phyloP scores from a whole-genome alignment of 2,329 filamentous ascomycete genomes.

The Alternaria sp. region DNA sequence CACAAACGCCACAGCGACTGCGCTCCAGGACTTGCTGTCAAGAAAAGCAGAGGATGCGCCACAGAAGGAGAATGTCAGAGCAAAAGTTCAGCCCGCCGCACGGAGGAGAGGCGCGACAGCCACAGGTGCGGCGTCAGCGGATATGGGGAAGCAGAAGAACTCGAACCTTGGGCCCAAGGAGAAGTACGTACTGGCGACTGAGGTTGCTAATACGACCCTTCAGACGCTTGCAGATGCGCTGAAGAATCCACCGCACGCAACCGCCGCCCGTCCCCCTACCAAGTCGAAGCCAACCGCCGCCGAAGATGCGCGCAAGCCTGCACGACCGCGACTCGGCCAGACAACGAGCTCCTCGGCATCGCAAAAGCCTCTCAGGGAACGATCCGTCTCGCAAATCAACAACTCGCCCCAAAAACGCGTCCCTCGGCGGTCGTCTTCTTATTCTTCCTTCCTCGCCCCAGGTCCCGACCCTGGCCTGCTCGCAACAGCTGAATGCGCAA shows the following conservation, averaged over 20 bases:
- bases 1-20: conserved; percentile 55
- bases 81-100: conserved; percentile 35
- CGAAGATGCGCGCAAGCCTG: conserved; percentile 36
- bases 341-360: conserved; percentile 50
- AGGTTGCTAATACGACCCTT: conserved; percentile 74
- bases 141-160: conserved; percentile 50
- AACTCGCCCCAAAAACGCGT: conserved; percentile 59
- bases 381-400: conserved; percentile 67
- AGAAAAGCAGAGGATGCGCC: conserved; percentile 43
- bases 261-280: conserved; percentile 21
- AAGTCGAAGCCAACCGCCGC: conserved; percentile 34
- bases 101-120: conserved; percentile 45
- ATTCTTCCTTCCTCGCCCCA: conserved; percentile 34
- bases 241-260: conserved; percentile 55
- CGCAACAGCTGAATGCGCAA: conserved; percentile 72
- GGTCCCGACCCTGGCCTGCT: conserved; percentile 52
- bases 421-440: conserved; percentile 51
- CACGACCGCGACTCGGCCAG: conserved; percentile 27
- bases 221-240: conserved; percentile 73
- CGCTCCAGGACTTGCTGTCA: conserved; percentile 57
- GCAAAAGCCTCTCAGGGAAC: conserved; percentile 68
- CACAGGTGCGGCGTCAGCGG: conserved; percentile 36
- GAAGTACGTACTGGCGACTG: conserved; percentile 72
- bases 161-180: conserved; percentile 63
- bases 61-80: conserved; percentile 44